Percentiles rank a stretch among this genome's conserved stretches.
Evolutionary conservation across 2,329 filamentous ascomycete species (phyloP).

Genomic region (Emericellopsis atlantica): DNA sequence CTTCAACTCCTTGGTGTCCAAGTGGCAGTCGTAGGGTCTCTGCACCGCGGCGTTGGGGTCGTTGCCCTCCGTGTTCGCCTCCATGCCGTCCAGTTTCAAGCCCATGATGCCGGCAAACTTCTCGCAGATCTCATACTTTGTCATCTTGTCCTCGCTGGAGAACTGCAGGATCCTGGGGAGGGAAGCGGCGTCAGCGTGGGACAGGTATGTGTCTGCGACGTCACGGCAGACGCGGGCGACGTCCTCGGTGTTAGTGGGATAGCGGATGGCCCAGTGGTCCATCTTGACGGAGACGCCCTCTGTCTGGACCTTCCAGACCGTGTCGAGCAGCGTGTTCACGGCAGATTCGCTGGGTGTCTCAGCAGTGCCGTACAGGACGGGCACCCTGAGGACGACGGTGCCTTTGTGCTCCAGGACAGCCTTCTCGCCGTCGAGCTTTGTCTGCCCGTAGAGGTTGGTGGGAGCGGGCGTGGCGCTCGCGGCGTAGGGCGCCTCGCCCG

Average conservation of each 20-base stretch:
- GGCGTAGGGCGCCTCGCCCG: slow-evolving; percentile 77
- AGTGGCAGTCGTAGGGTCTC: slow-evolving; percentile 77
- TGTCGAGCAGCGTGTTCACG: slow-evolving; percentile 68
- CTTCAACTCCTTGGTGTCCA: slow-evolving; percentile 63
- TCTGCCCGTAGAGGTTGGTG: slow-evolving; percentile 62
- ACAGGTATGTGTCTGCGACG: slow-evolving; percentile 56
- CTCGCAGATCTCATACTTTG: slow-evolving; percentile 82
- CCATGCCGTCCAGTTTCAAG: slow-evolving; percentile 54
- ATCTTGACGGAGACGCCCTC: slow-evolving; percentile 53
- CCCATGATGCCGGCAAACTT: slow-evolving; percentile 70
- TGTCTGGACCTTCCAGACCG: slow-evolving; percentile 61
- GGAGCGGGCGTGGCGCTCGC: slow-evolving; percentile 49
- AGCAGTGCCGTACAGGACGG: slow-evolving; percentile 72
- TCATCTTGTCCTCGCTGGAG: slow-evolving; percentile 73
- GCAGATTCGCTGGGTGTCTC: slow-evolving; percentile 64
- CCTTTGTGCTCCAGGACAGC: slow-evolving; percentile 55
- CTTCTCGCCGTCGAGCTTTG: slow-evolving; percentile 45
- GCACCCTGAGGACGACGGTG: slow-evolving; percentile 65
- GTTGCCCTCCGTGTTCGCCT: slow-evolving; percentile 57
- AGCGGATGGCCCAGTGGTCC: slow-evolving; percentile 77
- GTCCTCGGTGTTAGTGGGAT: slow-evolving; percentile 83
- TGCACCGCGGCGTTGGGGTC: slow-evolving; percentile 60
- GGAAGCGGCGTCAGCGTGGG: slow-evolving; percentile 26
- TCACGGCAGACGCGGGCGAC: slow-evolving; percentile 72
- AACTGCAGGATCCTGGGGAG: slow-evolving; percentile 71